Percentiles rank a stretch among this genome's conserved stretches.
Evolutionary conservation across 441 rosid genomes (phyloP).

Genomic region (Mallotus repandus): DNA sequence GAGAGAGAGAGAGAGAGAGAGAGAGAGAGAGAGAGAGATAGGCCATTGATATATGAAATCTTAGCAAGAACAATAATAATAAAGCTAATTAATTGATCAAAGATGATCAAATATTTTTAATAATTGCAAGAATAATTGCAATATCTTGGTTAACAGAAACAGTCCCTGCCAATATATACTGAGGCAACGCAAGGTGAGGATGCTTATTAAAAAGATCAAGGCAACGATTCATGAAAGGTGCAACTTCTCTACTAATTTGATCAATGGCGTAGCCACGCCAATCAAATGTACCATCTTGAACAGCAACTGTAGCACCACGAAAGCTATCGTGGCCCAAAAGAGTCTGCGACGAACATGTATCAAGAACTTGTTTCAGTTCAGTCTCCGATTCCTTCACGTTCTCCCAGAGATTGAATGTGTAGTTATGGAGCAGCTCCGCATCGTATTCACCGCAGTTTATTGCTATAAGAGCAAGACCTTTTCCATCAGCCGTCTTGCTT

Average conservation of each 20-base stretch:
- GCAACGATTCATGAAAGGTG: constrained; percentile 4
- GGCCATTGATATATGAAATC: no score
- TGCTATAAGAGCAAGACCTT: constrained; percentile 1
- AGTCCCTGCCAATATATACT: constrained; percentile 11
- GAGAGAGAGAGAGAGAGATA: no score
- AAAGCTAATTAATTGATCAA: not conserved
- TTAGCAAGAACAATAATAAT: no score
- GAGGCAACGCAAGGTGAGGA: constrained; percentile 5
- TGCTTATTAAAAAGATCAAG: constrained; percentile 5
- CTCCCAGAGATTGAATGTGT: not conserved
- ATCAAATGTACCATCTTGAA: not conserved
- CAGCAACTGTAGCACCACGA: not conserved
- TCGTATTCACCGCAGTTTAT: constrained; percentile 8
- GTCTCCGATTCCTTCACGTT: not conserved
- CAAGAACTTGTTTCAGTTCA: not conserved
- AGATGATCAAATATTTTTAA: constrained; percentile 4
- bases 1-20: no score
- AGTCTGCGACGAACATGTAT: constrained; percentile 3
- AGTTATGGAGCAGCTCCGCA: not conserved
- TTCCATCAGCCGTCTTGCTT: not conserved
- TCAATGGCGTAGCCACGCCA: constrained; percentile 1
- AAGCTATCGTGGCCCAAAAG: not conserved
- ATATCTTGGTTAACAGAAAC: constrained; percentile 3
- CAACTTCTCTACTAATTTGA: not conserved
- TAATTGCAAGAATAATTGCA: constrained; percentile 10